A percentile compares a stretch with the other conserved stretches of the same genome.
These are phyloP conservation scores for Rhododendron molle DNA, from an alignment of 148 eudicot genomes.

Conservation along the genomic window DNA sequence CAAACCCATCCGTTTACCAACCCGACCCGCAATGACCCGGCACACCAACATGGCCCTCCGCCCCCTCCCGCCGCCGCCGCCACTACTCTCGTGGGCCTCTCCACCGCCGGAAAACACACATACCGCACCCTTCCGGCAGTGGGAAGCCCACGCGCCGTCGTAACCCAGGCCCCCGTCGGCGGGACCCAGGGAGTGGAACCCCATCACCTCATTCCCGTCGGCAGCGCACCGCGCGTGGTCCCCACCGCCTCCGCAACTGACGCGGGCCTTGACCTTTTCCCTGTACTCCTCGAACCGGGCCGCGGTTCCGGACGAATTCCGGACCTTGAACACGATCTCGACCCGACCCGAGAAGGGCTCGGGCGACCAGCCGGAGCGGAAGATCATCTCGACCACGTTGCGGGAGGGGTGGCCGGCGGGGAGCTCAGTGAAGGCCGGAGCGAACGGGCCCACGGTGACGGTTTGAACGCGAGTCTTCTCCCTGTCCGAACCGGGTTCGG, in stretches of 20 bases:
- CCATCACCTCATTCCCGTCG: conserved; percentile 96
- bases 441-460: conserved; percentile 23
- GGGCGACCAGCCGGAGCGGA: conserved; percentile 72
- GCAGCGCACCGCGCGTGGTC: conserved; percentile 75
- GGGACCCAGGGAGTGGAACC: conserved; percentile 72
- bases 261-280: conserved; percentile 42
- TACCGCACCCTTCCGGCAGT: conserved; percentile 40
- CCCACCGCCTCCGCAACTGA: conserved; percentile 24
- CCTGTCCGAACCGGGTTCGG: conserved; percentile 12
- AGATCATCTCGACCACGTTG: conserved; percentile 89
- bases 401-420: conserved; percentile 84
- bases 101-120: conserved; percentile 80
- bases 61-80: conserved; percentile 72
- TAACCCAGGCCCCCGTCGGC: conserved; percentile 25
- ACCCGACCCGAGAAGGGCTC: conserved; percentile 66
- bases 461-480: conserved; percentile 13
- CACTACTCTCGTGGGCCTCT: conserved; percentile 71
- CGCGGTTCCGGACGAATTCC: conserved; percentile 40
- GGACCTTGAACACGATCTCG: conserved; percentile 82
- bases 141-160: conserved; percentile 40
- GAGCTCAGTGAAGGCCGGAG: conserved; percentile 70
- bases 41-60: conserved; percentile 78
- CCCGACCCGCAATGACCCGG: conserved; percentile 93
- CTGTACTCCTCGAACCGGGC: conserved; percentile 79
- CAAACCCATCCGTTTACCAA: conserved; percentile 28